Conservation (phyloP, 345 rosid species). For the Gossypium stocksii region DNA sequence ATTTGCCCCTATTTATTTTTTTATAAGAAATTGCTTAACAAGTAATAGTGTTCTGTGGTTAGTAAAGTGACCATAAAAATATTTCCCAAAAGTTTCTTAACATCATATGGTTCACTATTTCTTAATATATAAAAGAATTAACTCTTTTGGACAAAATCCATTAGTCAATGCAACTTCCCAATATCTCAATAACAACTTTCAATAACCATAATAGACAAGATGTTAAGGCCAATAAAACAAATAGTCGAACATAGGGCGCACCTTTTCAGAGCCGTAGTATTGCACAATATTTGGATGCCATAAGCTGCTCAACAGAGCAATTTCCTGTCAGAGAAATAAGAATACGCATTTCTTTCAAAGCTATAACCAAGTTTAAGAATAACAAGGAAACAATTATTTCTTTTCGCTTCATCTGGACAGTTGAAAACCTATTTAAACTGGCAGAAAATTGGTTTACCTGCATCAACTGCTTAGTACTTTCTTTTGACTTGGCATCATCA, state of each 20-base stretch:
- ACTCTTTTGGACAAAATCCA: neutral
- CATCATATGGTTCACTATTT: constrained; percentile 6
- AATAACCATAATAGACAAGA: neutral
- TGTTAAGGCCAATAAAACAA: constrained; percentile 8
- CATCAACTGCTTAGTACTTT: constrained; percentile 62
- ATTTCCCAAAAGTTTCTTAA: constrained; percentile 6
- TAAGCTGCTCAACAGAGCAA: constrained; percentile 55
- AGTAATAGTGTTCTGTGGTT: neutral
- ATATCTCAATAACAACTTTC: neutral
- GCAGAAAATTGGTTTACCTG: constrained; percentile 32
- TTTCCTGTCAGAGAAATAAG: constrained; percentile 46
- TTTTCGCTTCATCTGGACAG: neutral
- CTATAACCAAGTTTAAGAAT: neutral
- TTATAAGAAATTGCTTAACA: neutral
- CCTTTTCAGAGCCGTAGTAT: constrained; percentile 71
- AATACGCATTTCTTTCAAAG: constrained; percentile 5
- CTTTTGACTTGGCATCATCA: constrained; percentile 63
- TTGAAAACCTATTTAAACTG: constrained; percentile 5
- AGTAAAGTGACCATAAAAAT: neutral
- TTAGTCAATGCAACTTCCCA: neutral
- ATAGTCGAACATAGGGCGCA: constrained; percentile 22
- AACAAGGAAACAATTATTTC: constrained; percentile 3
- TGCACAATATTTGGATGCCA: constrained; percentile 71
- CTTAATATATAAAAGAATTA: neutral
- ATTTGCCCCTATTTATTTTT: neutral